Evolutionary conservation across 2,329 filamentous ascomycete species (phyloP), one percentile per base, ranked within the genome.

Genomic region (Trichoderma arundinaceum): DNA sequence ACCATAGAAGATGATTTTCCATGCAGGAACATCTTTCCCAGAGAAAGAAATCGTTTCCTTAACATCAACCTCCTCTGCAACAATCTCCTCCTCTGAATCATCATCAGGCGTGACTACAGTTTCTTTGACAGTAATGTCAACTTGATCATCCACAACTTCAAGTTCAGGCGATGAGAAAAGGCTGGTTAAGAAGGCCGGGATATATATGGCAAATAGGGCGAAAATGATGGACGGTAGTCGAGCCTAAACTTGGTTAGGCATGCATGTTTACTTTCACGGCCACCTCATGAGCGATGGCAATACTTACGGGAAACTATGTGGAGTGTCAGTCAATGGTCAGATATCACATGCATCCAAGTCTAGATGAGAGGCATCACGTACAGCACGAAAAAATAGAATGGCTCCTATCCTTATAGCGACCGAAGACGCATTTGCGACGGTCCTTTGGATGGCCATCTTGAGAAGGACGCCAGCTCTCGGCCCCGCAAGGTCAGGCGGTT

Each of bases 1-100:
- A 3, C 95, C 95, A 3, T 87, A 87, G 28, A 96, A 78, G 7
- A 98, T 80, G 3, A 92, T 91, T 69, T 83, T 84, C 69, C 90
- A 79, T 1, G 86, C 79, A 22, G 82, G 82, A 2, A 85, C 76
- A 12, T 84, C 80, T 70, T 85, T 85, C 72, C 89, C 81, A 58
- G 85, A 80, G 15, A 90, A 71, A 10, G 87, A 74, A 4, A 91
- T 77, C 0, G 84, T 88, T 74, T 93, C 89, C 65, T 87, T 75
- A 28, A 92, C 79, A 33, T 87, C 83, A 41, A 92, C 79, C 66
- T 87, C 81, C 64, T 84, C 80, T 17, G 79, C 74, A 5, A 81
- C 72, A 33, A 83, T 67, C 28, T 77, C 73, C 69, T 73, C 69
- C 58, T 67, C 75, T 62, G 77, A 68, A 7, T 73, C 71, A 10